Conservation (phyloP, 768 basidiomycete genomes). For the Auricularia sp. region DNA sequence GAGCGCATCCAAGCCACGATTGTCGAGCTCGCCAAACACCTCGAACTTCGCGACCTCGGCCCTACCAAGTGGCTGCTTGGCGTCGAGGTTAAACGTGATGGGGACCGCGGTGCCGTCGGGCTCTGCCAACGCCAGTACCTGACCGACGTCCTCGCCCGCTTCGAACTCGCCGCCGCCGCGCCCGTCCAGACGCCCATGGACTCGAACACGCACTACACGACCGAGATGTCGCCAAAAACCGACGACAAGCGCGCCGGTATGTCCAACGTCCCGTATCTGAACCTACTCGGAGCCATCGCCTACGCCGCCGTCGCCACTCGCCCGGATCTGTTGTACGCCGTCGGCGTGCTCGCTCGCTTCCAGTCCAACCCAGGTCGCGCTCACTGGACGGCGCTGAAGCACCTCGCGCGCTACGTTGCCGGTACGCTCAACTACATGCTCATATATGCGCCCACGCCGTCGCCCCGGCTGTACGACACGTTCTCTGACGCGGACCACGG, state of each 20-base stretch:
- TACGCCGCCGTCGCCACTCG: constrained; percentile 7
- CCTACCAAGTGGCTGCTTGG: constrained; percentile 20
- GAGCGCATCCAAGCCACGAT: background rate
- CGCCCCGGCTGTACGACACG: background rate
- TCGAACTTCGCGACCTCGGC: constrained; percentile 4
- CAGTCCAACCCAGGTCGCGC: background rate
- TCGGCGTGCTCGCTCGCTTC: constrained; percentile 2
- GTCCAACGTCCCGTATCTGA: background rate
- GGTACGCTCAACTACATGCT: background rate
- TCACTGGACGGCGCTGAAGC: constrained; percentile 7
- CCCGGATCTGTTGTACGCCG: constrained; percentile 4
- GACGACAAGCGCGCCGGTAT: background rate
- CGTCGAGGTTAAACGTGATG: constrained; percentile 20
- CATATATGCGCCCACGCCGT: background rate
- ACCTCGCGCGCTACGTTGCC: constrained; percentile 6
- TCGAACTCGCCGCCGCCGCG: background rate
- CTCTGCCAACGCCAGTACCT: constrained; percentile 11
- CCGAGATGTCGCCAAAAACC: background rate
- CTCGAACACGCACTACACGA: background rate
- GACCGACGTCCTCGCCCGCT: background rate
- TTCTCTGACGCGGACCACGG: background rate
- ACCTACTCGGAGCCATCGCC: constrained; percentile 2
- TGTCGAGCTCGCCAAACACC: background rate
- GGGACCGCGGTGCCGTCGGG: constrained; percentile 12
- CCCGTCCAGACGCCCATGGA: constrained; percentile 1